These are phyloP conservation scores for Sphagnurus paluster DNA, from an alignment of 1,284 basidiomycete species.

Conservation along the genomic window DNA sequence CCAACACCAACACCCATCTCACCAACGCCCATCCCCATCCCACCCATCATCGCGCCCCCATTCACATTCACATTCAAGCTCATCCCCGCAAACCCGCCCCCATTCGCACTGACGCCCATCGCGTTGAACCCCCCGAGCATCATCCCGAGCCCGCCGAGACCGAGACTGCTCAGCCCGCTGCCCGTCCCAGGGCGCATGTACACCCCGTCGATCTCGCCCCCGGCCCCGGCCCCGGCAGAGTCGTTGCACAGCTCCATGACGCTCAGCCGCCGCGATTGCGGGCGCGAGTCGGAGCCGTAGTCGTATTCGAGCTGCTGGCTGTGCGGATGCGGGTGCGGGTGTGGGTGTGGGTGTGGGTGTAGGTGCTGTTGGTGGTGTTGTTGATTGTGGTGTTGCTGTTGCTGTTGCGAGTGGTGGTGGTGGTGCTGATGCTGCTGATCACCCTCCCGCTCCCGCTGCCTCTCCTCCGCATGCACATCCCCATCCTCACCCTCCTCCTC, in stretches of 20 bases:
- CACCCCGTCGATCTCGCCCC: slow-evolving; percentile 27
- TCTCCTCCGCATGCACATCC: slow-evolving; percentile 38
- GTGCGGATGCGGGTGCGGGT: slow-evolving; percentile 19
- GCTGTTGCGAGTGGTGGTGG: neutral
- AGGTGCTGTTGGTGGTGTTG: slow-evolving; percentile 19
- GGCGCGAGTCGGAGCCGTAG: slow-evolving; percentile 67
- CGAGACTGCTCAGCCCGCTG: too few relatives aligned
- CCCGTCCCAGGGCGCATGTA: slow-evolving; percentile 19
- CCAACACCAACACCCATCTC: too few relatives aligned
- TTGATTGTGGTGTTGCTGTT: slow-evolving; percentile 17
- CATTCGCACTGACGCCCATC: too few relatives aligned
- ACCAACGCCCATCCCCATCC: too few relatives aligned
- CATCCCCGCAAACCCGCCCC: too few relatives aligned
- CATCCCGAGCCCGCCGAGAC: neutral
- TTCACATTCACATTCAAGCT: too few relatives aligned
- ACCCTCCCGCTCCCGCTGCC: slow-evolving; percentile 4
- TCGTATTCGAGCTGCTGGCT: slow-evolving; percentile 41
- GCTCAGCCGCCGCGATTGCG: slow-evolving; percentile 73
- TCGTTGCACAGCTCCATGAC: slow-evolving; percentile 86
- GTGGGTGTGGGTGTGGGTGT: slow-evolving; percentile 11
- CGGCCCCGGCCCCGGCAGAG: slow-evolving; percentile 13
- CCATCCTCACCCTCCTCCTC: slow-evolving; percentile 55
- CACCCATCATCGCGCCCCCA: too few relatives aligned
- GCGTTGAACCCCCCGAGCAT: neutral
- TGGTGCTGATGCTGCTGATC: slow-evolving; percentile 28